Conservation (phyloP, 1,284 basidiomycete species). For the Ceratobasidium sp. region DNA sequence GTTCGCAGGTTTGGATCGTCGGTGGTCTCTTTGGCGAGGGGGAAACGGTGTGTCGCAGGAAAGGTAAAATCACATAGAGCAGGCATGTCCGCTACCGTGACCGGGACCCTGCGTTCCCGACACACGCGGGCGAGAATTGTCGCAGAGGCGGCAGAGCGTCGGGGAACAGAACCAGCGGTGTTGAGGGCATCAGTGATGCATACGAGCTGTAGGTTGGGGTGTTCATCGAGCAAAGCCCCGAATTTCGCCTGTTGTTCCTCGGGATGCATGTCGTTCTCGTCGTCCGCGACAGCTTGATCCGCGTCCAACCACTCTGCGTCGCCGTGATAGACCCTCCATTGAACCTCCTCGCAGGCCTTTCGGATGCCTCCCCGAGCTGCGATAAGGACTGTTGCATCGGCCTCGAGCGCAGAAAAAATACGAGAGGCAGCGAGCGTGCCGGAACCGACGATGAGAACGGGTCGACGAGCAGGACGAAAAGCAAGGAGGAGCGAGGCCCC, state of each 20-base stretch:
- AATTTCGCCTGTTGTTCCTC: constrained; percentile 53
- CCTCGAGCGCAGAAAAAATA: constrained; percentile 85
- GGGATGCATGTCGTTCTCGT: constrained; percentile 61
- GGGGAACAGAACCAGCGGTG: constrained; percentile 53
- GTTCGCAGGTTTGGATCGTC: constrained; percentile 48
- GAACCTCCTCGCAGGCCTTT: constrained; percentile 77
- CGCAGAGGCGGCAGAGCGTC: constrained; percentile 68
- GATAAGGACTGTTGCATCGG: constrained; percentile 80
- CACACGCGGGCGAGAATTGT: constrained; percentile 69
- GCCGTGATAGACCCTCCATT: constrained; percentile 69
- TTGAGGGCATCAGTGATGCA: constrained; percentile 82
- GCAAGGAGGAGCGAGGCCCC: constrained; percentile 87
- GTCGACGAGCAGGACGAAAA: constrained; percentile 70
- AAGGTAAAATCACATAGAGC: constrained; percentile 92
- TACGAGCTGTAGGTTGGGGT: constrained; percentile 67
- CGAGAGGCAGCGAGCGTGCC: constrained; percentile 83
- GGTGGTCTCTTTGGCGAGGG: constrained; percentile 51
- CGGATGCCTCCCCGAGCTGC: constrained; percentile 65
- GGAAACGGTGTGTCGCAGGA: constrained; percentile 87
- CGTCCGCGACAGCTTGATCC: constrained; percentile 57
- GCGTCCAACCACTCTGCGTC: constrained; percentile 57
- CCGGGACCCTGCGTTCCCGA: constrained; percentile 72
- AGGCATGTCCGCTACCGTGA: constrained; percentile 91
- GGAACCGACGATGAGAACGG: constrained; percentile 80
- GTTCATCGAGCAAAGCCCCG: constrained; percentile 51